Evolutionary conservation across 768 basidiomycete genomes (phyloP), one percentile per base, ranked within the genome.

Genomic region (Fibroporia radiculosa): DNA sequence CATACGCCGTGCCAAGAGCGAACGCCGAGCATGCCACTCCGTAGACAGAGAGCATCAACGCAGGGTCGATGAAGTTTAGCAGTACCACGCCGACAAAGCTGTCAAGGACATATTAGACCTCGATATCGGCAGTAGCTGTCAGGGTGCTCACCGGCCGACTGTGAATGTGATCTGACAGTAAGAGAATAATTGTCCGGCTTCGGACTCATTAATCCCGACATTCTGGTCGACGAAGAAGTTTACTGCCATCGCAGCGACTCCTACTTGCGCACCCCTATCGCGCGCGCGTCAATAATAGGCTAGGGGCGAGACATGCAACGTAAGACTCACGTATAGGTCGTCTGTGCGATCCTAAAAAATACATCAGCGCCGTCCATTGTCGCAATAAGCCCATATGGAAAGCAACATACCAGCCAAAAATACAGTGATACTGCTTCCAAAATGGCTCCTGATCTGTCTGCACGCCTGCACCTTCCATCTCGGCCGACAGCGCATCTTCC

Each of bases 111-210:
- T n/a, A n/a, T n/a, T n/a, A n/a, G n/a, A n/a, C n/a, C n/a, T n/a
- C n/a, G n/a, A n/a, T n/a, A n/a, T n/a, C n/a, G n/a, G n/a, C n/a
- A n/a, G n/a, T n/a, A n/a, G 19, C 19, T 18, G 26, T 13, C 32
- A 29, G 19, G 32, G 23, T 13, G 45, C 68, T 49, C 55, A 75
- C 74, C 80, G 69, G 48, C 76, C 78, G 14, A 77, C 60, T 2
- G 80, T 78, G 58, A 82, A 82, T 13, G 79, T 80, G 59, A 84
- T 70, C 54, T 84, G 78, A 53, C 79, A 84, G 58, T 80, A 80
- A 6, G 83, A 86, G 53, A 84, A 82, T 44, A 85, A 61, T 42
- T 78, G 63, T 45, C 82, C 80, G 32, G 80, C 82, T 48, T 64
- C 61, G 3, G 79, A 62, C 27, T 71, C 63, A 41, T 54, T 55